These are phyloP conservation scores for Pichia paraexigua DNA, from an alignment of 805 yeast genomes.

Conservation along the genomic window DNA sequence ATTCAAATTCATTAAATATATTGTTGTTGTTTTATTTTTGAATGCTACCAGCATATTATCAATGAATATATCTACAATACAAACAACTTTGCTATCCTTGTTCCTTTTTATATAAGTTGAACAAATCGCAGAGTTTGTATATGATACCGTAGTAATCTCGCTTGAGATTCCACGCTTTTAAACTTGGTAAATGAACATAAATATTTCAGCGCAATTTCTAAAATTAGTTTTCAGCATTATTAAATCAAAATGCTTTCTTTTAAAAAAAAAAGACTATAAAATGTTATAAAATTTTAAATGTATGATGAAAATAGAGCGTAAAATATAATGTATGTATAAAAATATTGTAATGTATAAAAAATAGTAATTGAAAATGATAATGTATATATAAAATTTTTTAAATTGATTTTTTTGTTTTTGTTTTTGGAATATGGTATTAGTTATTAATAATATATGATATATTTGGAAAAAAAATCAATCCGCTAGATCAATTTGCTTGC, in stretches of 20 bases:
- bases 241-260: neutral
- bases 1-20: too few species aligned
- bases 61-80: too few species aligned
- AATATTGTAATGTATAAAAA: neutral
- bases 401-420: neutral
- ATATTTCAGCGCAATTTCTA: too few species aligned
- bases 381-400: neutral
- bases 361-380: neutral
- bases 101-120: too few species aligned
- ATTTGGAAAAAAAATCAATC: neutral
- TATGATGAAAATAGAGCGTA: neutral
- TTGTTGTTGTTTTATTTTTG: too few species aligned
- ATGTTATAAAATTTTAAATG: neutral
- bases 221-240: too few species aligned
- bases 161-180: too few species aligned
- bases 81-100: too few species aligned
- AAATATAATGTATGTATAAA: neutral
- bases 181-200: too few species aligned
- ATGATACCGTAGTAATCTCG: too few species aligned
- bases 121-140: too few species aligned
- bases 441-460: neutral
- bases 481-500: neutral
- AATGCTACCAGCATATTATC: too few species aligned
- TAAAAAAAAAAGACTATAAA: neutral
- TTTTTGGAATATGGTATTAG: neutral